Percentiles rank a stretch among this genome's conserved stretches.
Conservation (phyloP, 495 filamentous ascomycete genomes). For the Neurospora sp. region DNA sequence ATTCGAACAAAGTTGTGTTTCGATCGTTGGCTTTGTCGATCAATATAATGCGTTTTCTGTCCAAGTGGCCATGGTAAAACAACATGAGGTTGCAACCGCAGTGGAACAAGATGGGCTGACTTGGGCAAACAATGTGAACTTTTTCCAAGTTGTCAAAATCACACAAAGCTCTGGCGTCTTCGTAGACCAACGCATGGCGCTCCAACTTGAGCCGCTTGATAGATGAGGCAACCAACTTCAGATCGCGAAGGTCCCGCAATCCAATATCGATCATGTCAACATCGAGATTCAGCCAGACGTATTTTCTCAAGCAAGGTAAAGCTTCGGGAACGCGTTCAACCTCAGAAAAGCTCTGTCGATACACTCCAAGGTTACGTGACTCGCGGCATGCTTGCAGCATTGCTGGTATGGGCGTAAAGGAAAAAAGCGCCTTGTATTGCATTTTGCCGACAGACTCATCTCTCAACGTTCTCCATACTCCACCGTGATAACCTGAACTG, state of each 20-base stretch:
- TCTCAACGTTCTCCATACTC: background rate
- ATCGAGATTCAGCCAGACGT: background rate
- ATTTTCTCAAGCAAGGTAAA: background rate
- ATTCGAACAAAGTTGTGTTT: background rate
- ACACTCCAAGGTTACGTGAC: background rate
- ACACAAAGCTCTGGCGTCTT: fast-evolving
- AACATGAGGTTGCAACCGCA: background rate
- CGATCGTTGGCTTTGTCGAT: background rate
- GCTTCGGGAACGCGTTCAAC: background rate
- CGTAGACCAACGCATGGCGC: background rate
- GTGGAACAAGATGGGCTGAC: fast-evolving
- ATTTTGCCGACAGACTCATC: background rate
- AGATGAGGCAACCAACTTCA: background rate
- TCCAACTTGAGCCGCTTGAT: background rate
- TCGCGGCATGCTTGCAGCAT: background rate
- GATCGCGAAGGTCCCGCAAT: background rate
- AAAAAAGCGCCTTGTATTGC: background rate
- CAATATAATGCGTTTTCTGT: background rate
- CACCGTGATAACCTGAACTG: background rate
- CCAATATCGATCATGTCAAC: background rate
- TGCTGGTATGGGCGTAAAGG: background rate
- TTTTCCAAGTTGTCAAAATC: background rate
- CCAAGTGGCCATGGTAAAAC: background rate
- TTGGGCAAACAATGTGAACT: background rate
- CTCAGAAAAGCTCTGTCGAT: background rate